Evolutionary conservation across 495 filamentous ascomycete species (phyloP).

Genomic region (Coniosporium apollinis): DNA sequence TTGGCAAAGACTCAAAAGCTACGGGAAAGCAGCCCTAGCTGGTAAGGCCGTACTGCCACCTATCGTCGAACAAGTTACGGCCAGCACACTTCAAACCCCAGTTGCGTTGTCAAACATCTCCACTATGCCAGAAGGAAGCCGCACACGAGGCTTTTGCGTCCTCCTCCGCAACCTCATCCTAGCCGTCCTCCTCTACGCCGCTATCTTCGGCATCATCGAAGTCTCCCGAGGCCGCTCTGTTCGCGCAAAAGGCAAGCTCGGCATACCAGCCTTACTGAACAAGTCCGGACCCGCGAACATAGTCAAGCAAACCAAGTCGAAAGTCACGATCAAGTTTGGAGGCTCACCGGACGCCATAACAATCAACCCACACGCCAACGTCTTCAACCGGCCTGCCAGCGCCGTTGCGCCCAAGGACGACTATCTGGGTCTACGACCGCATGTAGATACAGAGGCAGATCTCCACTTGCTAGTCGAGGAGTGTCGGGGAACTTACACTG

Average conservation of each 20-base stretch:
- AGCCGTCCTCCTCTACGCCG: constrained; percentile 13
- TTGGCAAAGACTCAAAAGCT: too few species aligned
- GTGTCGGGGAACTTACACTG: constrained; percentile 31
- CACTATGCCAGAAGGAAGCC: too few species aligned
- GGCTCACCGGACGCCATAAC: constrained; percentile 12
- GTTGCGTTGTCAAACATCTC: too few species aligned
- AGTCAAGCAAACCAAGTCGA: constrained; percentile 18
- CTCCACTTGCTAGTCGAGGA: constrained; percentile 31
- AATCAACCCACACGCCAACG: constrained; percentile 30
- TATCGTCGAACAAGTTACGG: too few species aligned
- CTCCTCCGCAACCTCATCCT: constrained; percentile 15
- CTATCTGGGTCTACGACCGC: constrained; percentile 31
- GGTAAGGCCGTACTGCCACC: too few species aligned
- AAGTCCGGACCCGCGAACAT: constrained; percentile 17
- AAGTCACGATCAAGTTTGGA: constrained; percentile 17
- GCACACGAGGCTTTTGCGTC: constrained; percentile 9
- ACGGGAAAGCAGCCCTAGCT: too few species aligned
- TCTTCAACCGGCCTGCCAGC: constrained; percentile 30
- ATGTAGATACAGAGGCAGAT: constrained; percentile 35
- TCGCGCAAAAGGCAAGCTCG: constrained; percentile 13
- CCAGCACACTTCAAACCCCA: too few species aligned
- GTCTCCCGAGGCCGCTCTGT: constrained; percentile 10
- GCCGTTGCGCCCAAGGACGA: constrained; percentile 32
- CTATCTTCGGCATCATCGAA: constrained; percentile 14
- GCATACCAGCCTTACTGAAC: constrained; percentile 18